phyloP scores from a whole-genome alignment of 495 filamentous ascomycete species.

The Aspergillus kassunensis region DNA sequence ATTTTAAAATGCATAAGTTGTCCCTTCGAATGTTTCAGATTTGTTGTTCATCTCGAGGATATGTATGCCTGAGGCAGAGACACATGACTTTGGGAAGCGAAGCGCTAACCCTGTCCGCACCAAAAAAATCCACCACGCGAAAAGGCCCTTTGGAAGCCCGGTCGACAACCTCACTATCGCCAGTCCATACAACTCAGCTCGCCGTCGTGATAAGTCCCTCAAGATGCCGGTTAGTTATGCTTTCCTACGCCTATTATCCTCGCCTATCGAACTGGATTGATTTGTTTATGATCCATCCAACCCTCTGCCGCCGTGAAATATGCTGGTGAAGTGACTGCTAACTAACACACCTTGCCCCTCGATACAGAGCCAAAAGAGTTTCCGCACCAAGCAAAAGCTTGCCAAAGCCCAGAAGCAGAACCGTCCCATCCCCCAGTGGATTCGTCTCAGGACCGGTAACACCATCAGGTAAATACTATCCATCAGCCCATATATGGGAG shows the following conservation, averaged over 20 bases:
- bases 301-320: too few relatives aligned
- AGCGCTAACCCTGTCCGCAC: slow-evolving; percentile 46
- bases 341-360: slow-evolving; percentile 21
- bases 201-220: slow-evolving; percentile 54
- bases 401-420: slow-evolving; percentile 99
- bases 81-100: slow-evolving; percentile 46
- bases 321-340: background rate
- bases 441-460: slow-evolving; percentile 94
- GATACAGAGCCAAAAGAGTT: slow-evolving; percentile 91
- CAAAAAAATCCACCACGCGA: slow-evolving; percentile 37
- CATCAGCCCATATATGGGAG: background rate
- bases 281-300: background rate
- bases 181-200: slow-evolving; percentile 39
- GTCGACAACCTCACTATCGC: slow-evolving; percentile 39
- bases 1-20: too few relatives aligned
- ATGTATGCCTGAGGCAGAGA: slow-evolving; percentile 27
- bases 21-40: too few relatives aligned
- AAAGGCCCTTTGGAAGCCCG: slow-evolving; percentile 25
- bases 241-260: background rate
- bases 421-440: slow-evolving; percentile 99
- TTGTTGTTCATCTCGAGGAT: too few relatives aligned
- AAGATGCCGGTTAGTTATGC: slow-evolving; percentile 75
- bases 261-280: background rate
- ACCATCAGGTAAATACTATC: slow-evolving; percentile 79
- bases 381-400: slow-evolving; percentile 99